Evolutionary conservation across 371 early-diverging fungal species (phyloP).

Genomic region (Apophysomyces trapeziformis): DNA sequence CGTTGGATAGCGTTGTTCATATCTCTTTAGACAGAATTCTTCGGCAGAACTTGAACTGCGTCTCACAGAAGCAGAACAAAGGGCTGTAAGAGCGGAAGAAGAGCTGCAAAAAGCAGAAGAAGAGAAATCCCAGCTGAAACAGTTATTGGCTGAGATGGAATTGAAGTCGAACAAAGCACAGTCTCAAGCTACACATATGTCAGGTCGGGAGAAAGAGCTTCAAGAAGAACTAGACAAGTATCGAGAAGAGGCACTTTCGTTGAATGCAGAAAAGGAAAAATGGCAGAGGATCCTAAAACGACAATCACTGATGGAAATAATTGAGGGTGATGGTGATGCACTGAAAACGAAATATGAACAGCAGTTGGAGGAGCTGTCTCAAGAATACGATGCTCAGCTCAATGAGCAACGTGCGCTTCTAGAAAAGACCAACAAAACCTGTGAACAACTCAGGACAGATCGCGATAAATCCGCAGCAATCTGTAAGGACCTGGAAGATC

Average conservation of each 20-base stretch:
- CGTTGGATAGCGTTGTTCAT: background rate
- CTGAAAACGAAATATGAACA: slow-evolving; percentile 42
- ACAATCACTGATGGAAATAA: slow-evolving; percentile 32
- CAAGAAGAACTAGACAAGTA: slow-evolving; percentile 35
- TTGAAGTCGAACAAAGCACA: slow-evolving; percentile 29
- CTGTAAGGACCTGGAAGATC: slow-evolving; percentile 45
- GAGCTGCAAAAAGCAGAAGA: slow-evolving; percentile 22
- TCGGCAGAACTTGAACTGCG: background rate
- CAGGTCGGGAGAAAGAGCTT: slow-evolving; percentile 22
- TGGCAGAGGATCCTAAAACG: slow-evolving; percentile 41
- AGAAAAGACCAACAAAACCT: slow-evolving; percentile 36
- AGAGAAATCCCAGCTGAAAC: slow-evolving; percentile 26
- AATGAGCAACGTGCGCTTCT: slow-evolving; percentile 49
- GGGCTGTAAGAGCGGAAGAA: slow-evolving; percentile 12
- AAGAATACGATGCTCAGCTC: slow-evolving; percentile 51
- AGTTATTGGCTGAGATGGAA: slow-evolving; percentile 35
- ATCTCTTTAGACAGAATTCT: background rate
- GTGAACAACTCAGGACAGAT: slow-evolving; percentile 32
- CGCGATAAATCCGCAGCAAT: slow-evolving; percentile 33
- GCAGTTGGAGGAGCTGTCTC: slow-evolving; percentile 45
- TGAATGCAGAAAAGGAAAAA: slow-evolving; percentile 37
- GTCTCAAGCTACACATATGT: slow-evolving; percentile 28
- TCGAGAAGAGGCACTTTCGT: slow-evolving; percentile 30
- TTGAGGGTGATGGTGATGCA: slow-evolving; percentile 33
- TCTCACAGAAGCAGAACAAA: slow-evolving; percentile 15